Evolutionary conservation across 164 flowering plant genomes (phyloP).

Genomic region (Magnolia sinica): DNA sequence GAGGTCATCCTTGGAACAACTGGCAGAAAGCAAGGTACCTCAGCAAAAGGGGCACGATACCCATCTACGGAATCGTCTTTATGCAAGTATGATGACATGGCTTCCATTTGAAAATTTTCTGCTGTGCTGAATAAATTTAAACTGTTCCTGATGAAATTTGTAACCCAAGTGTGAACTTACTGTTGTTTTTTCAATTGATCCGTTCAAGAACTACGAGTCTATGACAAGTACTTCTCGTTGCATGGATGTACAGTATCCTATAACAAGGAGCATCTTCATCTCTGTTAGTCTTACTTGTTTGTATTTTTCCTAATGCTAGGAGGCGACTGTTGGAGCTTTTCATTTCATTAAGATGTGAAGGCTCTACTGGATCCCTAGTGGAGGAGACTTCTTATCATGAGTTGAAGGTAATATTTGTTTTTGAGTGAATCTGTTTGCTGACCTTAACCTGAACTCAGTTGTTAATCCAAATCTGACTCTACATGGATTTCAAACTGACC

Average conservation of each 20-base stretch:
- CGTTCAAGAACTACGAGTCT: neutral
- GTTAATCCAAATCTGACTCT: too few species aligned
- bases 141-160: neutral
- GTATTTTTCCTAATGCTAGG: conserved; percentile 34
- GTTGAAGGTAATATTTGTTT: conserved; percentile 56
- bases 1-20: conserved; percentile 98
- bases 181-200: neutral
- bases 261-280: neutral
- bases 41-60: conserved; percentile 73
- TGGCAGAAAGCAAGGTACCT: conserved; percentile 97
- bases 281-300: neutral
- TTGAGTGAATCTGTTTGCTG: neutral
- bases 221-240: neutral
- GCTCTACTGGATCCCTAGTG: conserved; percentile 7
- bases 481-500: too few species aligned
- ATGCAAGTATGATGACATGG: conserved; percentile 66
- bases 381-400: conserved; percentile 45
- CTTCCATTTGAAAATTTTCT: neutral
- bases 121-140: neutral
- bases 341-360: conserved; percentile 32
- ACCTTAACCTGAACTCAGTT: too few species aligned
- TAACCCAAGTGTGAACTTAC: neutral
- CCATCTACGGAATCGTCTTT: conserved; percentile 80
- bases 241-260: neutral
- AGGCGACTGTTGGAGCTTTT: conserved; percentile 61